Percentiles rank a stretch among this genome's conserved stretches.
Conservation (phyloP, 2,329 filamentous ascomycete species). For the Sordariomycetes sp. region DNA sequence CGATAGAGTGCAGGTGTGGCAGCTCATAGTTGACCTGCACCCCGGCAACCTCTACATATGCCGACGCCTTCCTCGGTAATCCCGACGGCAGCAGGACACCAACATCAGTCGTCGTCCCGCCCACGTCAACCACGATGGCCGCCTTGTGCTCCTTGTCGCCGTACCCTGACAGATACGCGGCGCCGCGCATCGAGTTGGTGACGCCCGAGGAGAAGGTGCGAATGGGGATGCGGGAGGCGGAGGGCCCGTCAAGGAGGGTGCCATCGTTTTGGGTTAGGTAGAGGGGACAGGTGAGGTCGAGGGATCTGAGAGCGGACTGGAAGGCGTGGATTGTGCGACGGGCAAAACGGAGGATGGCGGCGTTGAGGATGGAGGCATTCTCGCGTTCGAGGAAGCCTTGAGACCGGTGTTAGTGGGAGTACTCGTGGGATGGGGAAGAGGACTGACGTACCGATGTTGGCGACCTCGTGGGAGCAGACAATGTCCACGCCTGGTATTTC, state of each 20-base stretch:
- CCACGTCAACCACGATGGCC: conserved; percentile 48
- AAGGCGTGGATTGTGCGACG: conserved; percentile 42
- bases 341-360: conserved; percentile 44
- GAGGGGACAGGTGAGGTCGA: conserved; percentile 33
- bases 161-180: conserved; percentile 38
- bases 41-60: conserved; percentile 47
- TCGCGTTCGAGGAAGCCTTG: conserved; percentile 41
- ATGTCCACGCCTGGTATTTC: conserved; percentile 22
- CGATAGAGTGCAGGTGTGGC: conserved; percentile 45
- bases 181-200: conserved; percentile 50
- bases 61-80: conserved; percentile 48
- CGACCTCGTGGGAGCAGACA: conserved; percentile 36
- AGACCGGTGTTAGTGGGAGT: no score
- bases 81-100: conserved; percentile 46
- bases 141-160: not conserved
- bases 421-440: no score
- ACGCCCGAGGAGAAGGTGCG: conserved; percentile 48
- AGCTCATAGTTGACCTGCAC: conserved; percentile 48
- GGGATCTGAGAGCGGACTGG: conserved; percentile 23
- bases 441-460: conserved; percentile 23
- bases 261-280: conserved; percentile 54
- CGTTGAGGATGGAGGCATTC: conserved; percentile 52
- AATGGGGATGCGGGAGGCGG: conserved; percentile 42
- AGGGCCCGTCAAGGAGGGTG: conserved; percentile 38
- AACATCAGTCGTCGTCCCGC: conserved; percentile 53